Base-by-base conservation (phyloP, 768 basidiomycete species). In the Auriculariales sp. region DNA sequence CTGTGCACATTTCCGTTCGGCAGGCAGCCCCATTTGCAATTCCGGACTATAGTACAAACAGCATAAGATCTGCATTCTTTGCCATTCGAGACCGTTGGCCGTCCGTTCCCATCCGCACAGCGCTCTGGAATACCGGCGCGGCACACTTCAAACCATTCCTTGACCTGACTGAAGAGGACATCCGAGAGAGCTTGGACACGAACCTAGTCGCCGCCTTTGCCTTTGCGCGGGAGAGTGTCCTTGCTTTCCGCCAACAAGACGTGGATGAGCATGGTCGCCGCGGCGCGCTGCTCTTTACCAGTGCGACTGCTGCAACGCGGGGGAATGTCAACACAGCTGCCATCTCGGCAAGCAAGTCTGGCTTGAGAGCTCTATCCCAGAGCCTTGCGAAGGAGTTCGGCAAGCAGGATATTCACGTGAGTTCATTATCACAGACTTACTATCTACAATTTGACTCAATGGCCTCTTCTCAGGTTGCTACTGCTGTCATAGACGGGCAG, bases 341-440 rank as follows among this genome's bases (percentile, higher is more conserved):
- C 1, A 79, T 84, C 56, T 68, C 83, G 3, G 75, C 80, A 2
- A 74, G 74, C 0, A 85, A 84, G 58, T 75, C 73, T 47, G 83
- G 74, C 3, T 29, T 76, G 30, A 67, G 83, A 35, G 78, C 77
- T 0, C 65, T 86, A 42, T 73, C 75, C 0, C 83, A 86, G 64
- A 82, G 81, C 55, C 61, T 85, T 57, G 74, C 77, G 6, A 84
- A 84, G 62, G 83, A 86, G 57, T 85, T 83, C 57, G 77, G 77
- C 24, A 78, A 78, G 61, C 66, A 83, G 34, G 78, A 83, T 56
- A 84, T 86, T 46, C 83, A 86, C 62, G 83, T 79, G 17, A 48
- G 47, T 25, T 45, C 17, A 30, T 17, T 42, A 44, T 5, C 27
- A 24, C 10, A 25, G 17, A 29, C 25, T 29, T 4, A 32, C 24